Evolutionary conservation across 768 basidiomycete genomes (phyloP).

Genomic region (Boletus subcaerulescens): DNA sequence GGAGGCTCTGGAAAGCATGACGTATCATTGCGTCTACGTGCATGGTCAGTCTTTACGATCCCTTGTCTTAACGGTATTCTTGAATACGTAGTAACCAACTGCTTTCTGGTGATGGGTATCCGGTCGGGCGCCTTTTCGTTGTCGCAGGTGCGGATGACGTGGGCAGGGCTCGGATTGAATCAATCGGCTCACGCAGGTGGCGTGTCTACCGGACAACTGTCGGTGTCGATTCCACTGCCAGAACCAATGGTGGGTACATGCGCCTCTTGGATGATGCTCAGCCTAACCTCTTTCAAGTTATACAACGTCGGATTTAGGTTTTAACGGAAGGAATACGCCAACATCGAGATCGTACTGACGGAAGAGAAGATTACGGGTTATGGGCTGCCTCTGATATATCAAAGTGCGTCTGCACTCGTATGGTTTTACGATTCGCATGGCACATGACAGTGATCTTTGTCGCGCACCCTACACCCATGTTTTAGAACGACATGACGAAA

Average conservation of each 20-base stretch:
- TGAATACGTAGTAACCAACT: slow-evolving; percentile 30
- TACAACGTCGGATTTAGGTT: slow-evolving; percentile 52
- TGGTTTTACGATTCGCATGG: slow-evolving; percentile 6
- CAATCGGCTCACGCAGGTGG: slow-evolving; percentile 94
- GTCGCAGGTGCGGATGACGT: slow-evolving; percentile 60
- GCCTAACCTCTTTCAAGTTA: not conserved
- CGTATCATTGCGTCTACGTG: slow-evolving; percentile 88
- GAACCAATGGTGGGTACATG: slow-evolving; percentile 76
- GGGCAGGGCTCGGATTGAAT: slow-evolving; percentile 91
- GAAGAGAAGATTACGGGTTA: slow-evolving; percentile 95
- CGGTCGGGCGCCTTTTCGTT: slow-evolving; percentile 22
- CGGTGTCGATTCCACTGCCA: slow-evolving; percentile 77
- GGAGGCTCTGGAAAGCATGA: slow-evolving; percentile 89
- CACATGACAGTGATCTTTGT: not conserved
- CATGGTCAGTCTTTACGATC: slow-evolving; percentile 57
- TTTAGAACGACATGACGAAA: too few relatives aligned
- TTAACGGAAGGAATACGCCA: slow-evolving; percentile 79
- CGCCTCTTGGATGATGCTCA: not conserved
- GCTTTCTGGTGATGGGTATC: slow-evolving; percentile 10
- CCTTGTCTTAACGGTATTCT: slow-evolving; percentile 18
- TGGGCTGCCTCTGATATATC: slow-evolving; percentile 67
- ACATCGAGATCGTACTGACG: slow-evolving; percentile 87
- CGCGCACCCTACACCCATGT: too few relatives aligned
- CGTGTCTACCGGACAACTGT: slow-evolving; percentile 81
- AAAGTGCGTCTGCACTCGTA: slow-evolving; percentile 45